Evolutionary conservation across 2,329 filamentous ascomycete genomes (phyloP), one percentile per base, ranked within the genome.

Genomic region (Penicillium polonicum): DNA sequence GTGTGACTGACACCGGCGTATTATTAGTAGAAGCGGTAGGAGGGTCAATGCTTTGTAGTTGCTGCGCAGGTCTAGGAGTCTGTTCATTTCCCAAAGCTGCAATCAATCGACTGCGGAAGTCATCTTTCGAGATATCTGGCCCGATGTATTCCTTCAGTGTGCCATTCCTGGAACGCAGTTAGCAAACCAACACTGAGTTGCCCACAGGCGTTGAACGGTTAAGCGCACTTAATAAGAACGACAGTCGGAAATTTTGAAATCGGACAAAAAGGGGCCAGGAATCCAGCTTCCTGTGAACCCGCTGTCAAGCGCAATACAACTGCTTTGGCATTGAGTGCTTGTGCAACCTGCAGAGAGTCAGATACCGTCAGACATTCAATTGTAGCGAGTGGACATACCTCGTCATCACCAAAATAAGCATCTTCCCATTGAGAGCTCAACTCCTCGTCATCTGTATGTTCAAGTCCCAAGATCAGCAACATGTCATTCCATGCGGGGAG

Each of bases 181-280:
- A 70, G 60, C 57, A 35, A 42, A 21, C 17, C 19, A 38, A 45
- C 8, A 15, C 17, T 12, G 6, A 27, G 12, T 36, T 12, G 1
- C 13, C 17, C 38, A 27, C 0, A 48, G 5, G 15, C 2, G 15
- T 29, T 17, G 38, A 12, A 12, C 21, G 8, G 4, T 19, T 19
- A n/a, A 41, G 57, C 82, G 52, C 78, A 88, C 84, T 87, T 85
- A 65, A 96, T 92, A 21, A 95, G 79, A 17, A 96, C 83, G 9
- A 96, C 76, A 1, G 89, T 89, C 0, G 93, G 92, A n/a, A 86
- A 85, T 64, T 85, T 85, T 1, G 85, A 83, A n/a, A 96, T 79
- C 0, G 91, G 90, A 67, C 91, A 95, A 68, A 96, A 90, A 45
- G 90, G 90, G 10, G 87, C 84, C 15, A 97, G 80, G 68, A 91